Percentiles rank a stretch among this genome's conserved stretches.
Conservation (phyloP, 2,329 filamentous ascomycete species). For the Sordariomycetes sp. region DNA sequence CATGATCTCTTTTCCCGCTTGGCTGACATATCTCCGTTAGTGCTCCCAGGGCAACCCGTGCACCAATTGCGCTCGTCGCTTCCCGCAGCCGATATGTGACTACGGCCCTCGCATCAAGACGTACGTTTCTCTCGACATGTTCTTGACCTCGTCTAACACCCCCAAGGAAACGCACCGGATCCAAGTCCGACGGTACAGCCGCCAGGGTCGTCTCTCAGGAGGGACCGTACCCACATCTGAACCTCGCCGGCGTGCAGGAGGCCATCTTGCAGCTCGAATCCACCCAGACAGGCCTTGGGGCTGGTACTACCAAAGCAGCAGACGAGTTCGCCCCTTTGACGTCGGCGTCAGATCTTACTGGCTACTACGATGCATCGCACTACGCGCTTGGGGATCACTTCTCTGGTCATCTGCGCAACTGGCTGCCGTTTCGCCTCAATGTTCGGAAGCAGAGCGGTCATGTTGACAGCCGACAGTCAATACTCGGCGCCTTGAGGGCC, state of each 20-base stretch:
- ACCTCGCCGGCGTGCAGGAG: slow-evolving; percentile 21
- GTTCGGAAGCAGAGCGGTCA: neutral
- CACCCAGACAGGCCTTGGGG: neutral
- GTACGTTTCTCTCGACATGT: slow-evolving; percentile 5
- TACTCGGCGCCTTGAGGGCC: slow-evolving; percentile 16
- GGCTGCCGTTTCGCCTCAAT: slow-evolving; percentile 4
- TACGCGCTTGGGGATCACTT: no score
- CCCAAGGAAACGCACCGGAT: neutral
- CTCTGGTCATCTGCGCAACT: slow-evolving; percentile 3
- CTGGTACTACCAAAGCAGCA: neutral
- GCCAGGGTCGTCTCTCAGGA: slow-evolving; percentile 11
- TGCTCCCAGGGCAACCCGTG: slow-evolving; percentile 46
- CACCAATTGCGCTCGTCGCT: slow-evolving; percentile 42
- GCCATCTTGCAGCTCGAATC: slow-evolving; percentile 21
- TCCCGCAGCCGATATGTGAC: slow-evolving; percentile 40
- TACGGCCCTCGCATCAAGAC: slow-evolving; percentile 24
- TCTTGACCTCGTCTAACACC: neutral
- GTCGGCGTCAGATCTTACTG: no score
- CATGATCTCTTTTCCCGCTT: neutral
- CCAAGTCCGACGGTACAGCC: slow-evolving; percentile 5
- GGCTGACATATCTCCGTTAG: slow-evolving; percentile 15
- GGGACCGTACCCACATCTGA: slow-evolving; percentile 25
- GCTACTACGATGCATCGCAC: neutral
- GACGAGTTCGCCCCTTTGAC: neutral
- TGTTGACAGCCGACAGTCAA: slow-evolving; percentile 14